Percentiles rank a stretch among this genome's conserved stretches.
These are phyloP conservation scores for Populus hybrid DNA, from an alignment of 441 rosid species.

Conservation along the genomic window DNA sequence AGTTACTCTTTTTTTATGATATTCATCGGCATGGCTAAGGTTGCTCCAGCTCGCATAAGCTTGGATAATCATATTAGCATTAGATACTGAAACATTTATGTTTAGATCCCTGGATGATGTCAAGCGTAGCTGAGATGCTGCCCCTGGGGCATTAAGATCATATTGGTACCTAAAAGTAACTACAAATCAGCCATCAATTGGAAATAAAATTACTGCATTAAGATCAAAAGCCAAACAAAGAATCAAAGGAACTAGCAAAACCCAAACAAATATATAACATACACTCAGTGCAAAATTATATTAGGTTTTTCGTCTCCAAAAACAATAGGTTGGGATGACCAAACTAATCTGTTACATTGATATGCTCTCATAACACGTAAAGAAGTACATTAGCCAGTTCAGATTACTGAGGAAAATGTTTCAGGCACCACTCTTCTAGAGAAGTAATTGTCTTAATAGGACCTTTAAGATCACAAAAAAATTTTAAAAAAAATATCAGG, in stretches of 20 bases:
- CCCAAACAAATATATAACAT: not conserved
- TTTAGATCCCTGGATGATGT: conserved; percentile 77
- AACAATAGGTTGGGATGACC: not conserved
- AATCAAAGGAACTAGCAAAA: not conserved
- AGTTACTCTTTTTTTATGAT: conserved; percentile 51
- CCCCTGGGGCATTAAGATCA: conserved; percentile 69
- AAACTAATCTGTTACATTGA: not conserved
- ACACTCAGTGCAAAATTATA: not conserved
- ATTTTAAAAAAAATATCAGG: not conserved
- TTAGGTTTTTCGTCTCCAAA: not conserved
- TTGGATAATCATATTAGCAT: conserved; percentile 89
- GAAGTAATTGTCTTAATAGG: not conserved
- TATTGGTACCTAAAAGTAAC: conserved; percentile 72
- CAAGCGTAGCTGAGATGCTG: conserved; percentile 85
- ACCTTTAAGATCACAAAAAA: not conserved
- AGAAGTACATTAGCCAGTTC: not conserved
- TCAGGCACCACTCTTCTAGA: not conserved
- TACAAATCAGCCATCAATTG: conserved; percentile 17
- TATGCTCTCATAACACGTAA: not conserved
- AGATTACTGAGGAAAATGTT: not conserved
- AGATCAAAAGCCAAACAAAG: not conserved
- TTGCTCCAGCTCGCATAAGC: conserved; percentile 98
- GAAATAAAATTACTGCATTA: not conserved
- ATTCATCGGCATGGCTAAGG: conserved; percentile 57
- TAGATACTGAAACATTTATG: conserved; percentile 82